Evolutionary conservation across 352 stramenopile species (phyloP).

Genomic region (Aphanomyces astaci): DNA sequence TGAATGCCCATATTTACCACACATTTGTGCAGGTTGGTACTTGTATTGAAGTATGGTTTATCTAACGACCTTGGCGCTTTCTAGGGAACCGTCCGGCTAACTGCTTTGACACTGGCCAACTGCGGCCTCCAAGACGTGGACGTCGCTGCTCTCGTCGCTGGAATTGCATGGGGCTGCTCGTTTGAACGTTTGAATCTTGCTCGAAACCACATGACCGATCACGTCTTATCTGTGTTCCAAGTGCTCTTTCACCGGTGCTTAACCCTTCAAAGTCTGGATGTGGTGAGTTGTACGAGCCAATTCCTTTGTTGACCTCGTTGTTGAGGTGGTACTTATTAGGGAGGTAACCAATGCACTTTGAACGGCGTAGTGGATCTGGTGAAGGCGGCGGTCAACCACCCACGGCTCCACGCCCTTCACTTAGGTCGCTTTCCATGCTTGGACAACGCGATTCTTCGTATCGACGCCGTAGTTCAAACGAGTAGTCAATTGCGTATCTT

Average conservation of each 20-base stretch:
- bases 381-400: background rate
- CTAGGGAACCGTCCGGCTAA: background rate
- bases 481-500: background rate
- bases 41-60: too few species aligned
- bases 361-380: background rate
- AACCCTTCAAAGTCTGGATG: background rate
- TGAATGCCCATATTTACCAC: background rate
- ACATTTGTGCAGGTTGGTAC: slow-evolving; percentile 5
- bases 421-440: slow-evolving; percentile 11
- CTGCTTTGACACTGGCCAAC: slow-evolving; percentile 5
- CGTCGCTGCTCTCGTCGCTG: background rate
- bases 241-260: background rate
- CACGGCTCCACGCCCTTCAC: background rate
- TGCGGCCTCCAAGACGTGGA: slow-evolving; percentile 7
- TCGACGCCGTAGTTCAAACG: background rate
- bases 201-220: slow-evolving; percentile 16
- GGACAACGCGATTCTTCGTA: background rate
- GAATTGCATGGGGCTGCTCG: slow-evolving; percentile 3
- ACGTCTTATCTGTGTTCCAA: background rate
- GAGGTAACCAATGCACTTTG: slow-evolving; percentile 17
- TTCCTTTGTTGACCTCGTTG: background rate
- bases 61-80: background rate
- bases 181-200: background rate
- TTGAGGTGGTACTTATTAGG: background rate
- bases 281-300: slow-evolving; percentile 4